Evolutionary conservation across 1,284 basidiomycete species (phyloP), one percentile per base, ranked within the genome.

Genomic region (Chalciporus sp.): DNA sequence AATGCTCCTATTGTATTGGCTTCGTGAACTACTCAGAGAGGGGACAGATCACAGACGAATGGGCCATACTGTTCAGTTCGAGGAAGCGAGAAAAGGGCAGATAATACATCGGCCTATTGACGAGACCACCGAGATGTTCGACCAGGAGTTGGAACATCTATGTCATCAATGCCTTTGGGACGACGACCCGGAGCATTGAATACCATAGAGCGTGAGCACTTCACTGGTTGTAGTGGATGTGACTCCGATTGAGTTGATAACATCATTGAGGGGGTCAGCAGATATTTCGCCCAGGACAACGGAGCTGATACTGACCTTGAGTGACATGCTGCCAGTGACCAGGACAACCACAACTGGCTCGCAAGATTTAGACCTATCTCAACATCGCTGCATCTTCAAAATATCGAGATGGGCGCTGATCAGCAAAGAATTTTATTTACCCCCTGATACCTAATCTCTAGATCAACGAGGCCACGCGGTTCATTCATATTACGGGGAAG

Each of bases 141-240:
- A 71, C 71, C 4, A 83, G 73, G 8, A 80, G 61, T 12, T 76
- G 71, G 59, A 82, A 82, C 79, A 80, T 83, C 53, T 77, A 75
- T 0, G 59, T 52, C 4, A 60, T 61, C 11, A 80, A 59, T 0
- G 76, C 61, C 44, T 80, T 81, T 17, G 80, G 71, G 23, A 80
- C 75, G 3, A 82, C 61, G 8, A 83, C 73, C 10, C 82, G 72
- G 4, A 76, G 74, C 4, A 83, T 67, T 12, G n/a, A n/a, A 44
- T 44, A 2, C n/a, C 28, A 17, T 44, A 44, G 26, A 44, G 16
- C 2, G 42, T 44, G 26, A 44, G 28, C 42, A 44, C 42, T 11
- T 14, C 42, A 44, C 14, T 9, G 16, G 29, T 29, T 14, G 28
- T n/a, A 7, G 42, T 44, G 27, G 26, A n/a, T 28, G 26, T n/a